phyloP scores from a whole-genome alignment of 2,329 filamentous ascomycete genomes.

The Penicillium thymicola region DNA sequence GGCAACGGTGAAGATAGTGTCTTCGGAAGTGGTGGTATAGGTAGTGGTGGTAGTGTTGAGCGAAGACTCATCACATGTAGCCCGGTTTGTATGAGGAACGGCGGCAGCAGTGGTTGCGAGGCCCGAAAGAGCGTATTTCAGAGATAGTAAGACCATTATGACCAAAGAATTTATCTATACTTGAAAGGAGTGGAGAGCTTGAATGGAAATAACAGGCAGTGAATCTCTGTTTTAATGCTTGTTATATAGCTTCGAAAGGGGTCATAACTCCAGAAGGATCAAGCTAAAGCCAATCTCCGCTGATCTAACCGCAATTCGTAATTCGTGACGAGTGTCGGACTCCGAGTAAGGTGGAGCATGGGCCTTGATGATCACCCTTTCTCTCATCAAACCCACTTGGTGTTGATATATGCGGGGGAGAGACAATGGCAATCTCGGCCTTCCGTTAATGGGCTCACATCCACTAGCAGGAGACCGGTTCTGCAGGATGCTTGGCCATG shows the following conservation, averaged over 20 bases:
- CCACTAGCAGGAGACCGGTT: background rate
- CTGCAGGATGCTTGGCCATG: background rate
- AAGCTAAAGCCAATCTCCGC: background rate
- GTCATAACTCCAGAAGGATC: background rate
- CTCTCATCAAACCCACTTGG: background rate
- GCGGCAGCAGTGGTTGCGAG: background rate
- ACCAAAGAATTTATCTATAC: background rate
- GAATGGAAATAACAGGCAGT: background rate
- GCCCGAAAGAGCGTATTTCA: background rate
- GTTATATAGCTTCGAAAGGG: background rate
- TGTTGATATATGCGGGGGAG: background rate
- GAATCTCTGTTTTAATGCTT: background rate
- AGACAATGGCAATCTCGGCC: background rate
- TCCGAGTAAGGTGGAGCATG: background rate
- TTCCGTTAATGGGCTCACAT: background rate
- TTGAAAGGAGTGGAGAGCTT: background rate
- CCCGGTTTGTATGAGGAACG: background rate
- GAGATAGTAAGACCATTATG: background rate
- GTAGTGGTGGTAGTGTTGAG: background rate
- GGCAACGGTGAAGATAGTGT: constrained; percentile 8
- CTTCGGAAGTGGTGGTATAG: constrained; percentile 6
- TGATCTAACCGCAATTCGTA: background rate
- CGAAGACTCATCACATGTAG: background rate
- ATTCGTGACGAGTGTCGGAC: background rate
- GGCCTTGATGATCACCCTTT: background rate